Conservation (phyloP, 306 rosid species). For the Inga laurina region DNA sequence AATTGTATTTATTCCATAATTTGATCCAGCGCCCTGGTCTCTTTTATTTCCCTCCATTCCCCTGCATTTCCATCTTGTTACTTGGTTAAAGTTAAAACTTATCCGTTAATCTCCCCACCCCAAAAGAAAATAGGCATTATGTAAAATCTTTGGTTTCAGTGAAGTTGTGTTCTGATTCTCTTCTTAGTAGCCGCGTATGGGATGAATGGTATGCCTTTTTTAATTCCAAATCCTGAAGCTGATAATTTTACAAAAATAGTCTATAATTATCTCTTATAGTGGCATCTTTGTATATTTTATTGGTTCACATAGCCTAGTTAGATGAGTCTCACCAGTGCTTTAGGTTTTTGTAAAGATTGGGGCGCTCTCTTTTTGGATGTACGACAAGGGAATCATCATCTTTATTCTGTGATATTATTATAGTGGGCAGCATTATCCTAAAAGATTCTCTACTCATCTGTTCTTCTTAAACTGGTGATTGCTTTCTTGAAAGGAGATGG, state of each 20-base stretch:
- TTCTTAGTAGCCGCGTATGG: neutral
- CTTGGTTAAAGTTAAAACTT: conserved; percentile 20
- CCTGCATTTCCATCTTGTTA: conserved; percentile 36
- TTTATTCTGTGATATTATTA: neutral
- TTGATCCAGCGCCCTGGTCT: conserved; percentile 39
- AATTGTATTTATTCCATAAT: conserved; percentile 46
- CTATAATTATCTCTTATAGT: conserved; percentile 15
- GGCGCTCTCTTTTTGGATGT: neutral
- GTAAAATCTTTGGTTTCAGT: conserved; percentile 15
- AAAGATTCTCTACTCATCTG: neutral
- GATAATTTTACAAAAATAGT: conserved; percentile 16
- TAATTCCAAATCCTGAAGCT: conserved; percentile 14
- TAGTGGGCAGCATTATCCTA: conserved; percentile 1
- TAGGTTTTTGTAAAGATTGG: neutral
- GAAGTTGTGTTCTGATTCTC: conserved; percentile 25
- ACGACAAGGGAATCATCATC: neutral
- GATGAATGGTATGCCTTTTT: conserved; percentile 34
- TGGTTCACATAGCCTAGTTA: neutral
- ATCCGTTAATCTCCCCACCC: conserved; percentile 15
- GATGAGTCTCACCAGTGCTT: neutral
- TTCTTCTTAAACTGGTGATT: neutral
- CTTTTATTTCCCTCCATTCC: conserved; percentile 10
- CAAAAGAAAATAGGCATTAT: conserved; percentile 21
- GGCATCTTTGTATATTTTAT: neutral
- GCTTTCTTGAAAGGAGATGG: neutral